A percentile compares a stretch with the other conserved stretches of the same genome.
phyloP scores from a whole-genome alignment of 495 filamentous ascomycete genomes.

The Aspergillus nanangensis region DNA sequence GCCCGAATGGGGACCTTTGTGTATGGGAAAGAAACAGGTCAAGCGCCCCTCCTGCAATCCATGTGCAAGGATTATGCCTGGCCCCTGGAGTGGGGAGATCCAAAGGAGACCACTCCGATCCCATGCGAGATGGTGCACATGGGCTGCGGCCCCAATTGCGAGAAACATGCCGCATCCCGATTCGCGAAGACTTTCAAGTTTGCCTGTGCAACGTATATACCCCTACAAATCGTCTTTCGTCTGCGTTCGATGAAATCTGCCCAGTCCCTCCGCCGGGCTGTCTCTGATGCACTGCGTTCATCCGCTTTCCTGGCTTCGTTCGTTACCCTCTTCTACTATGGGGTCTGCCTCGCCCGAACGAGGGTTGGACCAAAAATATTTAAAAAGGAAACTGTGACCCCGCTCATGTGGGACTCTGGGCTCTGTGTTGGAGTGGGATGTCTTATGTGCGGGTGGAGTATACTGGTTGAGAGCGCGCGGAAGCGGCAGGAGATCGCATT shows the following conservation, averaged over 20 bases:
- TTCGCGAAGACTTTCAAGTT: slow-evolving; percentile 70
- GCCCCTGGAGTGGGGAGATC: slow-evolving; percentile 74
- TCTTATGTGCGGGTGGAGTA: slow-evolving; percentile 79
- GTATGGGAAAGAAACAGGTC: slow-evolving; percentile 77
- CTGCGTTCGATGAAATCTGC: slow-evolving; percentile 48
- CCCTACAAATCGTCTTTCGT: slow-evolving; percentile 66
- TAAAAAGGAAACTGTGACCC: slow-evolving; percentile 45
- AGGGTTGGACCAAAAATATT: slow-evolving; percentile 72
- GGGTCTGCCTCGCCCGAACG: slow-evolving; percentile 77
- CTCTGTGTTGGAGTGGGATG: slow-evolving; percentile 74
- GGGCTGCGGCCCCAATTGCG: slow-evolving; percentile 71
- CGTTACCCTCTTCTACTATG: slow-evolving; percentile 81
- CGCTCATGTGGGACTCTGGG: slow-evolving; percentile 61
- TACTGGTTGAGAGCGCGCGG: slow-evolving; percentile 64
- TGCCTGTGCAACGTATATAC: slow-evolving; percentile 76
- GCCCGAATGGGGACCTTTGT: slow-evolving; percentile 58
- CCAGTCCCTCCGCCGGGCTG: slow-evolving; percentile 37
- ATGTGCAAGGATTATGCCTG: slow-evolving; percentile 73
- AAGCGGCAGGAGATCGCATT: slow-evolving; percentile 75
- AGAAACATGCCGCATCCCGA: slow-evolving; percentile 68
- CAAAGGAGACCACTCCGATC: slow-evolving; percentile 65
- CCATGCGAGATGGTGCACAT: slow-evolving; percentile 89
- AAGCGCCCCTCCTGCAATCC: slow-evolving; percentile 61
- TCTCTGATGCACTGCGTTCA: slow-evolving; percentile 62
- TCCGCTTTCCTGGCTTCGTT: slow-evolving; percentile 82